Evolutionary conservation across 2,329 filamentous ascomycete species (phyloP).

Genomic region (Biscogniauxia sp.): DNA sequence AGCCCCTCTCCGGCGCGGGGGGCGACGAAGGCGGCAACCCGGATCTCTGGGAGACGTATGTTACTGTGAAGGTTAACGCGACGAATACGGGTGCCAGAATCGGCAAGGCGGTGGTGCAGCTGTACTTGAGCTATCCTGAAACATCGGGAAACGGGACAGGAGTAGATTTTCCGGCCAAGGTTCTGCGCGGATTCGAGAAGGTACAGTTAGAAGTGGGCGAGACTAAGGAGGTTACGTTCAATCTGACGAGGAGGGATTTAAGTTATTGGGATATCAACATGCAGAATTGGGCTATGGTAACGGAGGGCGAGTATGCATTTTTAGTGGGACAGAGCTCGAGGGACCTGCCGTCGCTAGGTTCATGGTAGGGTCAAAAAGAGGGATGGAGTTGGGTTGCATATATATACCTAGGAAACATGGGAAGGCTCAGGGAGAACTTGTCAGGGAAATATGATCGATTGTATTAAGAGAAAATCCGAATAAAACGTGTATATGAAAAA

Average conservation of each 20-base stretch:
- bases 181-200: slow-evolving; percentile 74
- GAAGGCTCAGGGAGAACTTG: neutral
- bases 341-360: slow-evolving; percentile 22
- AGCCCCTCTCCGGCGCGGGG: slow-evolving; percentile 60
- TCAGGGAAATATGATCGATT: too few species aligned
- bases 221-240: slow-evolving; percentile 52
- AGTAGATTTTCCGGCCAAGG: slow-evolving; percentile 63
- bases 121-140: slow-evolving; percentile 45
- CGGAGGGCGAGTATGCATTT: slow-evolving; percentile 41
- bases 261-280: slow-evolving; percentile 68
- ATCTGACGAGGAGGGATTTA: slow-evolving; percentile 64
- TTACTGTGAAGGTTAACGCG: slow-evolving; percentile 49
- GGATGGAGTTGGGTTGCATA: neutral
- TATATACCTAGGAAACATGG: neutral
- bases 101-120: slow-evolving; percentile 46
- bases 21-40: slow-evolving; percentile 69
- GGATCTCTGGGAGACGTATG: slow-evolving; percentile 58
- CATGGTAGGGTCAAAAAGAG: slow-evolving; percentile 17
- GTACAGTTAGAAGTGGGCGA: slow-evolving; percentile 55
- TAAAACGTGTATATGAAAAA: neutral
- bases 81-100: slow-evolving; percentile 49
- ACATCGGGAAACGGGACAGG: neutral
- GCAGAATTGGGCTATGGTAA: slow-evolving; percentile 68
- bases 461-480: neutral
- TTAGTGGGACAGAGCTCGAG: slow-evolving; percentile 37